Base-by-base conservation (phyloP, 768 basidiomycete species). In the Kwoniella botswanensis region DNA sequence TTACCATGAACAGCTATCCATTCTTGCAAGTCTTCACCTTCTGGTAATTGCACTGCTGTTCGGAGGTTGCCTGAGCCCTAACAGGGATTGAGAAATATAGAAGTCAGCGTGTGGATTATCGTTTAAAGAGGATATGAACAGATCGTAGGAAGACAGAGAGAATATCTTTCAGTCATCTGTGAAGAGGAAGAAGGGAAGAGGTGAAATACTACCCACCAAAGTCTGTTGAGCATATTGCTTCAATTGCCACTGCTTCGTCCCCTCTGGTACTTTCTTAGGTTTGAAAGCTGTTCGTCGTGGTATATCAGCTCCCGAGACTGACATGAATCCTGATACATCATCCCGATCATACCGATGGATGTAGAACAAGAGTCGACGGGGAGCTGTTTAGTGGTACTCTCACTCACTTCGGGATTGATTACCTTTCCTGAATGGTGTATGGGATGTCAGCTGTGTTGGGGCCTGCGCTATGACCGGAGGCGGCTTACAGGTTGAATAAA, bases 1-100 rank as follows among this genome's bases (percentile, higher is more conserved):
- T 68, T 74, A 97, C 97, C 93, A 81, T 99, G 96, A 9, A 99
- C 96, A 13, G 97, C 97, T n/a, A 99, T 90, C 97, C 97, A 99
- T 84, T 99, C 97, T 75, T 95, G 96, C 77, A 90, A 84, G 82
- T 99, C 97, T 84, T 99, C 97, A 50, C 97, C 97, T 75, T 98
- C 97, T 0, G 97, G 97, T 21, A 98, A 87, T 72, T 91, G 90
- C 22, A 99, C 97, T 0, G 97, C 95, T 57, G 92, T 86, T 68
- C 95, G 87, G 71, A 99, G 85, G 85, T 98, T 98, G 7, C 97
- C 97, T 10, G 95, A 98, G 57, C 96, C 94, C 94, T 96, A 67
- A 18, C 18, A 54, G 87, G 80, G 84, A 92, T 21, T 9, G 4
- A n/a, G 15, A 11, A 42, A 50, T 44, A 12, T 46, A 12, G 12